Conservation (phyloP, 148 eudicot species). For the Heliosperma pusillum region DNA sequence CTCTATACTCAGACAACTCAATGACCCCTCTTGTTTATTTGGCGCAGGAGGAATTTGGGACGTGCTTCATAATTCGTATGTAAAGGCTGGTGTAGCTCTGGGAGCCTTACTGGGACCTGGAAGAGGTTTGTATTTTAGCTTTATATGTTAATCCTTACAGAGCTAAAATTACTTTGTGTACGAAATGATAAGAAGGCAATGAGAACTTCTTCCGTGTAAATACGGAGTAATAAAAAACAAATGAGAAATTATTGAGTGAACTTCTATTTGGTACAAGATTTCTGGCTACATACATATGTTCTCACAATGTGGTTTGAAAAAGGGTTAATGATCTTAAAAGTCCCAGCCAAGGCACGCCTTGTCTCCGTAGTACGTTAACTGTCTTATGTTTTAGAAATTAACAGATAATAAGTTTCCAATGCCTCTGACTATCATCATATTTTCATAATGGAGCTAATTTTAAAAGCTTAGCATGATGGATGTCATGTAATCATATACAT, state of each 20-base stretch:
- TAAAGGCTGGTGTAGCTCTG: slow-evolving; percentile 78
- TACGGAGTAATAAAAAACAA: neutral
- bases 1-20: neutral
- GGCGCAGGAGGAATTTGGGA: slow-evolving; percentile 64
- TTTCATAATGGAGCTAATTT: neutral
- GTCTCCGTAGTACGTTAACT: neutral
- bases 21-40: slow-evolving; percentile 11
- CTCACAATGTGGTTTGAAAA: neutral
- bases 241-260: neutral
- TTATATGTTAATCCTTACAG: neutral
- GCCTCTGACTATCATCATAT: neutral
- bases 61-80: slow-evolving; percentile 72
- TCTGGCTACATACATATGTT: neutral
- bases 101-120: slow-evolving; percentile 93
- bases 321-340: neutral
- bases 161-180: neutral
- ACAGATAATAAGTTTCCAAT: neutral
- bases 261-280: neutral
- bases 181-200: neutral
- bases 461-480: neutral
- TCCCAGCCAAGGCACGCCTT: neutral
- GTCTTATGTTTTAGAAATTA: neutral
- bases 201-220: neutral
- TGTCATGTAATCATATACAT: neutral
- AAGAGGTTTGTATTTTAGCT: slow-evolving; percentile 54